Evolutionary conservation across 768 basidiomycete genomes (phyloP).

Genomic region (Harrya chromipes): DNA sequence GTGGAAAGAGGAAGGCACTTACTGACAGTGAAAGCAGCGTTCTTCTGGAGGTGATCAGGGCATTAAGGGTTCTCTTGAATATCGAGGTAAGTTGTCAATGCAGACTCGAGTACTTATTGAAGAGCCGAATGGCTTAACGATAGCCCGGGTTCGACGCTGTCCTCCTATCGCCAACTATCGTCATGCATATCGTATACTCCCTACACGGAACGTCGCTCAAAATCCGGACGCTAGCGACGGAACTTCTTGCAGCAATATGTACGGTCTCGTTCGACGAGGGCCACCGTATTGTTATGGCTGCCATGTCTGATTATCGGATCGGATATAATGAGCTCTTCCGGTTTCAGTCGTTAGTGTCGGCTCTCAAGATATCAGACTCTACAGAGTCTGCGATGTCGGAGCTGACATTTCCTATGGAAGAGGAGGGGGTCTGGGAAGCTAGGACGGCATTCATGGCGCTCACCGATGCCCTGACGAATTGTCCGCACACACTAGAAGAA

Average conservation of each 20-base stretch:
- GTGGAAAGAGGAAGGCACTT: conserved; percentile 56
- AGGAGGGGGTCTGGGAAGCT: conserved; percentile 79
- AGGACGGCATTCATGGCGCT: conserved; percentile 73
- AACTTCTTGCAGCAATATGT: conserved; percentile 83
- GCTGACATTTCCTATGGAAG: conserved; percentile 44
- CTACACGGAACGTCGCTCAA: too few species aligned
- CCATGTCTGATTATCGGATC: conserved; percentile 77
- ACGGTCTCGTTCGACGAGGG: conserved; percentile 69
- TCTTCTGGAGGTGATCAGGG: conserved; percentile 73
- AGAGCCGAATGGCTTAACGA: not conserved
- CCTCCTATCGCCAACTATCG: conserved; percentile 56
- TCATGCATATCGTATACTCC: too few species aligned
- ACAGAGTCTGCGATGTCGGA: conserved; percentile 33
- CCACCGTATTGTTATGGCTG: conserved; percentile 69
- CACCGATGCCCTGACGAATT: conserved; percentile 75
- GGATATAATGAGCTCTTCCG: conserved; percentile 71
- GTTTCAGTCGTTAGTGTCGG: conserved; percentile 71
- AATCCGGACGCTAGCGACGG: conserved; percentile 67
- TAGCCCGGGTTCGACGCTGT: conserved; percentile 74
- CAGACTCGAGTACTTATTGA: not conserved
- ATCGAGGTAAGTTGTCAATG: conserved; percentile 56
- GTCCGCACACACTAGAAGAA: conserved; percentile 74
- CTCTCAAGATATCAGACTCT: conserved; percentile 53
- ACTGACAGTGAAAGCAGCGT: conserved; percentile 66
- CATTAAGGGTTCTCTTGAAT: conserved; percentile 79